phyloP scores from a whole-genome alignment of 306 rosid species.

The Elaeagnus macrophylla region DNA sequence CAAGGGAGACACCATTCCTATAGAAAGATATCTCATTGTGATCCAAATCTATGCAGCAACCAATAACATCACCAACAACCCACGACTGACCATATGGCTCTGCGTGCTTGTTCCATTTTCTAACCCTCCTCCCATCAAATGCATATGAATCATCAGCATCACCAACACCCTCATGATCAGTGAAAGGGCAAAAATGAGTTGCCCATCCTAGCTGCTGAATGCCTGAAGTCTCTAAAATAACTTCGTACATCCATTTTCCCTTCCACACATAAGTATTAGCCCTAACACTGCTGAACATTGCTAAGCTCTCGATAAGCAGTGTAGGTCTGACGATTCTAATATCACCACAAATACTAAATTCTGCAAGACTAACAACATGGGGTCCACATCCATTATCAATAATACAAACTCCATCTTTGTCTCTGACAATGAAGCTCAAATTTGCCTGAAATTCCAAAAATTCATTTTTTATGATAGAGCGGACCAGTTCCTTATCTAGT shows the following conservation, averaged over 20 bases:
- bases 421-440: constrained; percentile 16
- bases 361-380: constrained; percentile 45
- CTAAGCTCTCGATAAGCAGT: constrained; percentile 70
- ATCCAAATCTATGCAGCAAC: constrained; percentile 95
- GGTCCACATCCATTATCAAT: constrained; percentile 28
- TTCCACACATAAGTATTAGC: constrained; percentile 77
- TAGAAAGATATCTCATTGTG: constrained; percentile 65
- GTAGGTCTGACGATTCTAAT: constrained; percentile 51
- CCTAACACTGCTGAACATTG: constrained; percentile 89
- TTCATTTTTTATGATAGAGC: constrained; percentile 44
- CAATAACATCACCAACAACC: constrained; percentile 94
- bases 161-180: constrained; percentile 88
- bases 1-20: constrained; percentile 82
- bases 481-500: constrained; percentile 38
- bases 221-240: constrained; percentile 83
- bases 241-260: constrained; percentile 99
- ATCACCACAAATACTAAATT: constrained; percentile 71
- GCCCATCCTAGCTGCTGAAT: constrained; percentile 99
- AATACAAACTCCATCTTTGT: constrained; percentile 43
- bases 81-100: constrained; percentile 85
- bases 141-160: constrained; percentile 94
- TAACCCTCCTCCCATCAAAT: constrained; percentile 86
- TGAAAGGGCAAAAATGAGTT: constrained; percentile 78
- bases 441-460: constrained; percentile 33
- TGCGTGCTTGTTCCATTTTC: constrained; percentile 83